Base-by-base conservation (phyloP, 345 rosid species). In the Garcia nutans region DNA sequence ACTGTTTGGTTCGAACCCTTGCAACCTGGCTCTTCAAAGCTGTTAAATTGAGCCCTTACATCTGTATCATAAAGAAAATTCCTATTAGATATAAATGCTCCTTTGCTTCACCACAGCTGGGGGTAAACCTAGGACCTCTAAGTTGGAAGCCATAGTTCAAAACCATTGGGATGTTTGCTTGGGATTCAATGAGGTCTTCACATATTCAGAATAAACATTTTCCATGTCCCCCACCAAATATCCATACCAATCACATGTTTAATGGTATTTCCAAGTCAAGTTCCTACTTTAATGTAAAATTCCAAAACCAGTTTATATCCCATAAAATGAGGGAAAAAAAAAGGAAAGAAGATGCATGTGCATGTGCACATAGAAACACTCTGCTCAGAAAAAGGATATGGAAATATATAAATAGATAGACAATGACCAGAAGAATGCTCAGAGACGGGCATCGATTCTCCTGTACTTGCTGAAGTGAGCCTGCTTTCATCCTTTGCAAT, bases 1-100 rank as follows among this genome's bases (percentile, higher is more conserved):
- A 83, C 82, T 68, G 78, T 72, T 58, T 73, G 81, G 71, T 58
- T 80, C 9, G 74, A 65, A 57, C 19, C 76, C 79, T 79, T 82
- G 20, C 77, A 83, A 62, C 65, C 80, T 23, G 74, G 80, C 56
- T 81, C 77, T 70, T 79, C 83, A 33, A 78, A 82, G 81, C 81
- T 66, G 26, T 75, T 77, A 59, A 52, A 50, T 59, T 77, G 85
- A 41, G 77, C 71, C 24, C 68, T 77, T 71, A 72, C 78, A 75
- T 74, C 92, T 82, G 80, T 79, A 77, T 69, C 62, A 73, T 73
- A 50, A 49, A 77, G 72, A 55, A 63, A 74, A 69, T 41, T 64
- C 44, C 65, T 1, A 70, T 68, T 10, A 74, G 69, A 70, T 19
- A 31, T 41, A n/a, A 41, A 15, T 52, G 7, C 17, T 60, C 63